phyloP scores from a whole-genome alignment of 2,329 filamentous ascomycete species.

The Drechslera avenae region DNA sequence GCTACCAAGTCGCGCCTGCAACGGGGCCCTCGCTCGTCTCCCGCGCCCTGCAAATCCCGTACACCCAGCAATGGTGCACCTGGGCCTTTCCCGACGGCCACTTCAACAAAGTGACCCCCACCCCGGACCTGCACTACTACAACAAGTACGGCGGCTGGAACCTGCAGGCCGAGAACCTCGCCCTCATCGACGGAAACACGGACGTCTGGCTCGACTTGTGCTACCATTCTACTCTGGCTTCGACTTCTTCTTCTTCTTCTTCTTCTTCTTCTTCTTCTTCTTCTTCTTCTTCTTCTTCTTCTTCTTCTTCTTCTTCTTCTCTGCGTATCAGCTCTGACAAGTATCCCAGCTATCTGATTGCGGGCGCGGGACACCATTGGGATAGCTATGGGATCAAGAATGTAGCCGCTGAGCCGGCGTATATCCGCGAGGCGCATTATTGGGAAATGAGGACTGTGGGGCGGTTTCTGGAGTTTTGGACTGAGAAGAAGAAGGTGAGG shows the following conservation, averaged over 20 bases:
- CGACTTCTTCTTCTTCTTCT: too few relatives aligned
- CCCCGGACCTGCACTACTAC: constrained; percentile 51
- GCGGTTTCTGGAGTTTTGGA: constrained; percentile 34
- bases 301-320: too few relatives aligned
- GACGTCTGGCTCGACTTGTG: constrained; percentile 61
- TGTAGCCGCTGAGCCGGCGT: constrained; percentile 55
- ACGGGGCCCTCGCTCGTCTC: constrained; percentile 55
- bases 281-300: too few relatives aligned
- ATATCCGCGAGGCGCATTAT: constrained; percentile 57
- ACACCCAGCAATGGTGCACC: constrained; percentile 62
- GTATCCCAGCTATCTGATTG: constrained; percentile 58
- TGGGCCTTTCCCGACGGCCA: constrained; percentile 58
- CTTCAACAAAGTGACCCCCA: constrained; percentile 53
- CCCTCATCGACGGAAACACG: constrained; percentile 58
- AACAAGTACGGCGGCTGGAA: constrained; percentile 57
- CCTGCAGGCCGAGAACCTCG: constrained; percentile 54
- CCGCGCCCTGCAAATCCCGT: constrained; percentile 54
- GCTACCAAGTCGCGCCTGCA: constrained; percentile 56
- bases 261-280: too few relatives aligned
- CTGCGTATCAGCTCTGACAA: constrained; percentile 48
- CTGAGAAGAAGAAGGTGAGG: constrained; percentile 3
- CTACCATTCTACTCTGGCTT: constrained; percentile 56
- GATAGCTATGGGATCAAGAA: constrained; percentile 52
- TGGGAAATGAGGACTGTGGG: constrained; percentile 58
- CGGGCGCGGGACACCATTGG: constrained; percentile 60